These are phyloP conservation scores for Galeopsis tetrahit DNA, from an alignment of 257 asterid genomes.

Conservation along the genomic window DNA sequence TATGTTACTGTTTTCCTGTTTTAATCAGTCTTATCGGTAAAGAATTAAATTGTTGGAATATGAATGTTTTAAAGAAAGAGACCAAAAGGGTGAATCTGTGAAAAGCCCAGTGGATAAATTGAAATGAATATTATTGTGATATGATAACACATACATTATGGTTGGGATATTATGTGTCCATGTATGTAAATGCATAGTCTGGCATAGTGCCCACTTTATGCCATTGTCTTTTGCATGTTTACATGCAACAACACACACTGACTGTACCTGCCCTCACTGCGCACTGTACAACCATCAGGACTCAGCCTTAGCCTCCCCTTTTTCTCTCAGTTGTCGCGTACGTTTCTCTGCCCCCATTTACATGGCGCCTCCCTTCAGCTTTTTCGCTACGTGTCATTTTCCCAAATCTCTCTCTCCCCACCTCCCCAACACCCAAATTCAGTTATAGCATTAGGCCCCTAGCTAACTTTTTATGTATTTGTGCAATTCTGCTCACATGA, in stretches of 20 bases:
- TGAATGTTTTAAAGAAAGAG: conserved; percentile 21
- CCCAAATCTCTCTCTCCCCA: not conserved
- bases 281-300: conserved; percentile 37
- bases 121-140: conserved; percentile 27
- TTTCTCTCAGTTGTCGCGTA: conserved; percentile 49
- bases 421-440: not conserved
- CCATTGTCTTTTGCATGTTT: conserved; percentile 37
- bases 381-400: conserved; percentile 40
- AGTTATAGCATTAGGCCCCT: not conserved
- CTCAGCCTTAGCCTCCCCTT: conserved; percentile 39
- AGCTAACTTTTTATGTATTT: conserved; percentile 3
- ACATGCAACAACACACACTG: conserved; percentile 40
- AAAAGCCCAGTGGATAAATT: conserved; percentile 29
- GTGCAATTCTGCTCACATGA: not conserved
- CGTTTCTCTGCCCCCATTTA: conserved; percentile 42
- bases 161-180: conserved; percentile 28
- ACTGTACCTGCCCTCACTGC: conserved; percentile 34
- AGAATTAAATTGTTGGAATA: conserved; percentile 10
- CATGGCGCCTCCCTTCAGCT: conserved; percentile 36
- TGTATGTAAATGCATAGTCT: conserved; percentile 31
- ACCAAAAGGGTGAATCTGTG: conserved; percentile 25
- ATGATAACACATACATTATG: conserved; percentile 33
- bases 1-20: conserved; percentile 4
- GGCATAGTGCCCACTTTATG: conserved; percentile 23
- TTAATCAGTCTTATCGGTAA: not conserved